Conservation (phyloP, 148 eudicot genomes). For the Euryodendron excelsum region DNA sequence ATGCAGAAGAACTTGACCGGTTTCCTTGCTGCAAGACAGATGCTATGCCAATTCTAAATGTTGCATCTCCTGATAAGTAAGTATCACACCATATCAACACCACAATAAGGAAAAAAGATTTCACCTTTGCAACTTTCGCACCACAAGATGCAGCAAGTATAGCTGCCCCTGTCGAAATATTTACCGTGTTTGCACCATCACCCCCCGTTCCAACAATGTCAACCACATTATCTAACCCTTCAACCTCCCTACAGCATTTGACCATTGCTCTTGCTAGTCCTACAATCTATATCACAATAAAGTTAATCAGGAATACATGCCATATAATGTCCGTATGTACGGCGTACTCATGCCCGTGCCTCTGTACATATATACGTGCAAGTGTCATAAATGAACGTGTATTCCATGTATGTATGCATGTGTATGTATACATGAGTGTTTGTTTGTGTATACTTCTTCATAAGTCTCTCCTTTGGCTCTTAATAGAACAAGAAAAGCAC, state of each 20-base stretch:
- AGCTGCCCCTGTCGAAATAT: conserved; percentile 77
- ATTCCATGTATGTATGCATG: not conserved
- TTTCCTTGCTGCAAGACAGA: conserved; percentile 65
- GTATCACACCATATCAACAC: conserved; percentile 1
- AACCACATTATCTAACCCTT: conserved; percentile 54
- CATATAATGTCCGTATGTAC: no score
- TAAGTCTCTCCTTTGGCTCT: conserved; percentile 89
- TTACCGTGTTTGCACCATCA: conserved; percentile 76
- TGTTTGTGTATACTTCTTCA: conserved; percentile 48
- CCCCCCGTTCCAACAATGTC: conserved; percentile 88
- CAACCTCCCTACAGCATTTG: conserved; percentile 51
- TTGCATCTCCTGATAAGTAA: not conserved
- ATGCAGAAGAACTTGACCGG: conserved; percentile 81
- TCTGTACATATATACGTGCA: not conserved
- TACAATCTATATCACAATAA: conserved; percentile 41
- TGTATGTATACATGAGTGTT: not conserved
- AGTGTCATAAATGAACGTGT: not conserved
- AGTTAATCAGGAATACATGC: not conserved
- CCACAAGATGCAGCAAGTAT: conserved; percentile 79
- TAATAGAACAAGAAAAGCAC: conserved; percentile 78
- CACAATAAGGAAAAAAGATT: not conserved
- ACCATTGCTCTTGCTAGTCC: conserved; percentile 79
- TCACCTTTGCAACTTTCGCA: conserved; percentile 84
- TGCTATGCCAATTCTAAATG: not conserved
- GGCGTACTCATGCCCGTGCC: no score